Evolutionary conservation across 75 land plant genomes (phyloP).

Genomic region (Picea glauca): DNA sequence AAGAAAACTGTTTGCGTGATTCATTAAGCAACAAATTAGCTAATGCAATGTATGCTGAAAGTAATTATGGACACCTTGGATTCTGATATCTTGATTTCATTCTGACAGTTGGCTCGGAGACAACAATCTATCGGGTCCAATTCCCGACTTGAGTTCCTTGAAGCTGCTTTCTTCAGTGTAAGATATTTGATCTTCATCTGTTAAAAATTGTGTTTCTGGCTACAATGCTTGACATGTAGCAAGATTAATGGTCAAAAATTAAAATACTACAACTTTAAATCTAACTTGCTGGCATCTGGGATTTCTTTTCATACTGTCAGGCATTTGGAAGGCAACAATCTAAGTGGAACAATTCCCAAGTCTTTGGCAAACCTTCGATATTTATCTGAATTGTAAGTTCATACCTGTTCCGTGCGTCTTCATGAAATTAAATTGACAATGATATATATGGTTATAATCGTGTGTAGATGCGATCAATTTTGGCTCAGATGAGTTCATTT

Average conservation of each 20-base stretch:
- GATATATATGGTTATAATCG: background rate
- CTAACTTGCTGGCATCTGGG: background rate
- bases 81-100: background rate
- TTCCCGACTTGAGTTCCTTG: constrained; percentile 61
- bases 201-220: background rate
- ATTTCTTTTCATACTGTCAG: constrained; percentile 18
- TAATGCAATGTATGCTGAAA: too few species aligned
- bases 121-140: constrained; percentile 58
- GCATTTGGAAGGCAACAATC: constrained; percentile 56
- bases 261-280: too few species aligned
- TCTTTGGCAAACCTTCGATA: constrained; percentile 30
- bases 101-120: constrained; percentile 52
- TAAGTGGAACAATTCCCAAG: constrained; percentile 42
- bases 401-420: background rate
- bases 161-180: constrained; percentile 49
- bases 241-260: background rate
- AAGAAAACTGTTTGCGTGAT: constrained; percentile 9
- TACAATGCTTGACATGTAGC: background rate
- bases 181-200: constrained; percentile 16
- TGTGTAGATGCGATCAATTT: background rate
- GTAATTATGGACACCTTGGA: background rate
- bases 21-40: too few species aligned
- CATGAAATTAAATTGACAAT: background rate
- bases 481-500: background rate
- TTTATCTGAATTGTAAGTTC: constrained; percentile 59